Percentiles rank a stretch among this genome's conserved stretches.
Evolutionary conservation across 2,329 filamentous ascomycete genomes (phyloP).

Genomic region (Apiospora saccharicola): DNA sequence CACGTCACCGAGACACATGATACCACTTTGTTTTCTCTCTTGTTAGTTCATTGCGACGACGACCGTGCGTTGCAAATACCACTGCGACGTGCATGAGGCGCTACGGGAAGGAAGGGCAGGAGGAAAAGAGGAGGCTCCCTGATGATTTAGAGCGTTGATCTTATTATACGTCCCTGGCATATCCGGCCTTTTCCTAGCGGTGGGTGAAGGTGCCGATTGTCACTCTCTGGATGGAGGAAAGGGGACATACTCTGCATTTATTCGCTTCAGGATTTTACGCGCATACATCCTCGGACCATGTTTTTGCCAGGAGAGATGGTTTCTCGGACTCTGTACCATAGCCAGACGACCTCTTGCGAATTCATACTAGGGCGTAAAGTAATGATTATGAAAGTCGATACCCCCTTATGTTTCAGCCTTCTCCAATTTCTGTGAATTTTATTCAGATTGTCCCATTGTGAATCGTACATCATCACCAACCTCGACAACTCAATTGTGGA

Average conservation of each 20-base stretch:
- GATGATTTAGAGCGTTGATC: background rate
- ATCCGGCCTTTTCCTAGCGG: background rate
- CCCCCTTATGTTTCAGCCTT: background rate
- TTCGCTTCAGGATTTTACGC: background rate
- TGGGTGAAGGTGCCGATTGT: background rate
- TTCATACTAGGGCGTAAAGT: background rate
- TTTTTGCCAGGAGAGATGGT: background rate
- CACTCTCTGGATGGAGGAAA: background rate
- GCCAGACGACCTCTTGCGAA: background rate
- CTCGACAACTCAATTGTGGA: background rate
- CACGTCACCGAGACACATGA: constrained; percentile 18
- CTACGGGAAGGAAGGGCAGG: background rate
- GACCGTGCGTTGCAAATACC: constrained; percentile 3
- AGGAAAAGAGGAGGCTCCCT: background rate
- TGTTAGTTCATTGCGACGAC: background rate
- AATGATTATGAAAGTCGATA: constrained; percentile 18
- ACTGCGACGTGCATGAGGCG: background rate
- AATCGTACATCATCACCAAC: background rate
- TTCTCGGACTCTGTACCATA: constrained; percentile 4
- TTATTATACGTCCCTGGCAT: background rate
- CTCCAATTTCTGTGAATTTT: background rate
- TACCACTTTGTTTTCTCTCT: constrained; percentile 17
- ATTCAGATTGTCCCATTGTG: background rate
- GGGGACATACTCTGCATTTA: background rate
- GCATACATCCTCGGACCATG: background rate